These are phyloP conservation scores for Lepidium africanum DNA, from an alignment of 345 rosid genomes.

Conservation along the genomic window DNA sequence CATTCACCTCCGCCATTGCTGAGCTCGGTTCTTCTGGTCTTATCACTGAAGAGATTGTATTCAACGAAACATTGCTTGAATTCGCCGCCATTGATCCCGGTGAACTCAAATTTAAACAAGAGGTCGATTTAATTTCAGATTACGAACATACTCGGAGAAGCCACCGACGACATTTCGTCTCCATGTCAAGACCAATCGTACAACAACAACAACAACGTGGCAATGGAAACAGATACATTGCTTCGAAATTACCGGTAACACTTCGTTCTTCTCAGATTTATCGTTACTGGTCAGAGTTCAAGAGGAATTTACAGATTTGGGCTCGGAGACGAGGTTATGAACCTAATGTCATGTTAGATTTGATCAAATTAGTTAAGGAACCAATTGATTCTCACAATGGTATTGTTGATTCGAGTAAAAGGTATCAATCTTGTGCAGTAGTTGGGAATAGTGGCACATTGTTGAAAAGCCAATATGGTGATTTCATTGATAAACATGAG, in stretches of 20 bases:
- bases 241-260: constrained; percentile 29
- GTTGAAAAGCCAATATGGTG: constrained; percentile 46
- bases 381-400: constrained; percentile 48
- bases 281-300: constrained; percentile 68
- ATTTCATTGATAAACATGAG: constrained; percentile 74
- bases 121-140: constrained; percentile 56
- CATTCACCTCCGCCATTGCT: constrained; percentile 27
- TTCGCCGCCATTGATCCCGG: constrained; percentile 61
- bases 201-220: not conserved
- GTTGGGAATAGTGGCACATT: constrained; percentile 91
- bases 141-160: constrained; percentile 41
- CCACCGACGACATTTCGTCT: constrained; percentile 36
- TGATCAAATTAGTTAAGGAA: constrained; percentile 47
- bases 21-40: constrained; percentile 26
- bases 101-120: constrained; percentile 46
- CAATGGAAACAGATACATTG: constrained; percentile 26
- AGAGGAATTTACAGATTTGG: constrained; percentile 56
- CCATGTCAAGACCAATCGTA: constrained; percentile 40
- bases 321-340: constrained; percentile 46
- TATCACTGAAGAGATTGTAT: constrained; percentile 22
- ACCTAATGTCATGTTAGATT: constrained; percentile 54
- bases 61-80: constrained; percentile 62
- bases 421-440: constrained; percentile 74
- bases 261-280: constrained; percentile 53
- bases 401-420: constrained; percentile 20